These are phyloP conservation scores for Arachis stenosperma DNA, from an alignment of 306 rosid genomes.

Conservation along the genomic window DNA sequence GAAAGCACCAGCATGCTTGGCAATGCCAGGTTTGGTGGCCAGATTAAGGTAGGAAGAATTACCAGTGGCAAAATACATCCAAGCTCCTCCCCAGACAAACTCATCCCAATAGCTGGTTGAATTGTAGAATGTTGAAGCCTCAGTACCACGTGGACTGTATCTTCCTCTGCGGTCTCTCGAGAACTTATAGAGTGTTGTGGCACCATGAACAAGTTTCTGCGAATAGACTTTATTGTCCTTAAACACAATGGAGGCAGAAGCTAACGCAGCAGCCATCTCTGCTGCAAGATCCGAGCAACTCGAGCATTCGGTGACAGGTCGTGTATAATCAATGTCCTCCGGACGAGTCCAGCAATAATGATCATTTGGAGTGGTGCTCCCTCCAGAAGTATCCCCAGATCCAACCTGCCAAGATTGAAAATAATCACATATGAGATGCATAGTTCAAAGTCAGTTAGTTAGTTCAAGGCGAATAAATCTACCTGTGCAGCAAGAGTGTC, in stretches of 20 bases:
- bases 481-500: constrained; percentile 46
- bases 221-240: constrained; percentile 76
- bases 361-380: constrained; percentile 67
- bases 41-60: constrained; percentile 73
- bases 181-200: constrained; percentile 57
- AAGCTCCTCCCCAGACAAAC: constrained; percentile 83
- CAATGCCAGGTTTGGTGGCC: constrained; percentile 65
- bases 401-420: constrained; percentile 35
- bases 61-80: constrained; percentile 91
- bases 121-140: constrained; percentile 63
- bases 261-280: constrained; percentile 78
- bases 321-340: constrained; percentile 64
- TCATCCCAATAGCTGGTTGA: constrained; percentile 75
- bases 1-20: constrained; percentile 84
- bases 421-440: too few relatives aligned
- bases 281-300: constrained; percentile 68
- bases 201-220: constrained; percentile 77
- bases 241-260: constrained; percentile 75
- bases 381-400: constrained; percentile 61
- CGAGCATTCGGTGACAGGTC: constrained; percentile 49
- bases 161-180: constrained; percentile 57
- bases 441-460: too few relatives aligned
- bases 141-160: constrained; percentile 50
- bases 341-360: constrained; percentile 84
- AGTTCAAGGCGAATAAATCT: too few relatives aligned